Conservation (phyloP, 495 filamentous ascomycete species). For the Aspergillus baeticus region DNA sequence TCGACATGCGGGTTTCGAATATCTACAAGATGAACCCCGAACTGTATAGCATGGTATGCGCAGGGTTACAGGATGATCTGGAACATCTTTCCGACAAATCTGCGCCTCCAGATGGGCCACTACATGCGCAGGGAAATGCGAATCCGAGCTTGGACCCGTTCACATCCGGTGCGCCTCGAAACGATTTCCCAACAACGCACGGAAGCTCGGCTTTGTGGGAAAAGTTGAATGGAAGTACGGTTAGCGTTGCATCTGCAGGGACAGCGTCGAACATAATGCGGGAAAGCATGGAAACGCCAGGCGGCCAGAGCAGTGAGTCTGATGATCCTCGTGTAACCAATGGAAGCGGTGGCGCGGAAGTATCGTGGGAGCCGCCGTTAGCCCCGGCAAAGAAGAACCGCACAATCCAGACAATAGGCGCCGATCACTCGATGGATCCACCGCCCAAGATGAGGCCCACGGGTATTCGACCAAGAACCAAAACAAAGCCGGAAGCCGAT, state of each 20-base stretch:
- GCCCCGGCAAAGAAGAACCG: constrained; percentile 64
- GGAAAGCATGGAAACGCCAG: constrained; percentile 44
- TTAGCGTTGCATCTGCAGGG: constrained; percentile 33
- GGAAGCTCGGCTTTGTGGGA: constrained; percentile 56
- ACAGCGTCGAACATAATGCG: constrained; percentile 29
- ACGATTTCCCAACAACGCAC: constrained; percentile 39
- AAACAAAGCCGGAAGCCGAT: constrained; percentile 49
- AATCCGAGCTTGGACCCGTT: constrained; percentile 47
- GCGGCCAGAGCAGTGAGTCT: constrained; percentile 41
- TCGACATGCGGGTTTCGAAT: constrained; percentile 72
- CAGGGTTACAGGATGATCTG: constrained; percentile 34
- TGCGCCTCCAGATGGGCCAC: constrained; percentile 32
- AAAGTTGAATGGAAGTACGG: constrained; percentile 53
- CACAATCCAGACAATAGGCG: constrained; percentile 54
- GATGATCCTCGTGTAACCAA: constrained; percentile 44
- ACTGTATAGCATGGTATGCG: constrained; percentile 50
- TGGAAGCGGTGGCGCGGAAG: constrained; percentile 27
- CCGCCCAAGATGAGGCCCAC: constrained; percentile 63
- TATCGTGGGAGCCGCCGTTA: constrained; percentile 60
- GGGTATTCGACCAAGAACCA: constrained; percentile 48
- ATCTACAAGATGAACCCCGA: constrained; percentile 81
- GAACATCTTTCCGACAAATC: constrained; percentile 38
- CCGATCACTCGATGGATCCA: constrained; percentile 52
- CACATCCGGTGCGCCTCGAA: constrained; percentile 40
- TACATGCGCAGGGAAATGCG: constrained; percentile 44